Evolutionary conservation across 2,329 filamentous ascomycete genomes (phyloP), one percentile per base, ranked within the genome.

Genomic region (Blastomyces gilchristii): DNA sequence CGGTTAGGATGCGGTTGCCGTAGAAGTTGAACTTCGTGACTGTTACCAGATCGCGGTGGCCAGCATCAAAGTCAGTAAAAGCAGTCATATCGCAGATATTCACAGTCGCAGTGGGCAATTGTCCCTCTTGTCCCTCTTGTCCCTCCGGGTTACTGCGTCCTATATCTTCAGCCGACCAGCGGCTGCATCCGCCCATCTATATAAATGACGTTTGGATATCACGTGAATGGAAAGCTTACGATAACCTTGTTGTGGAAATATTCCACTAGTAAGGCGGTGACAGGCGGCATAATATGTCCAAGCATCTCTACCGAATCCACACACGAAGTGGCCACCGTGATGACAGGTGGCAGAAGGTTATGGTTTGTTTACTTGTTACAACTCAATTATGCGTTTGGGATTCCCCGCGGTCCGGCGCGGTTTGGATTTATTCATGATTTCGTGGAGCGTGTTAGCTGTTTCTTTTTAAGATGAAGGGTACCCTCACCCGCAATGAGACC

Each of bases 1-100:
- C 91, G 2, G 91, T 94, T 52, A 92, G 89, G 80, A 93, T 92
- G 69, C 92, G 89, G 70, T 91, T 92, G 69, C 92, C 93, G 74
- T 96, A 96, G 68, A 87, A 87, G 76, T 97, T 97, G 82, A 95
- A 96, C 68, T 90, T 88, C 65, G 93, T 87, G 62, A 90, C 88
- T 67, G 92, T 87, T 60, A 95, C 89, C 54, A 94, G 82, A 73
- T 95, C 78, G 59, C 76, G 74, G 70, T 80, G 78, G 64, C 75
- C 77, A 47, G 77, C 72, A 64, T 78, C 76, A 67, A 80, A 78
- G 65, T 78, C 75, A 64, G 72, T 71, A 68, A 77, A 76, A 53
- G 70, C 71, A 63, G 73, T 72, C 71, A 75, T 76, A 52, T 66
- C 62, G 49, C 9, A 14, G 39, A 45, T 52, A 31, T 11, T 58